Evolutionary conservation across 2,329 filamentous ascomycete genomes (phyloP), one percentile per base, ranked within the genome.

Genomic region (Coniochaeta ligniaria): DNA sequence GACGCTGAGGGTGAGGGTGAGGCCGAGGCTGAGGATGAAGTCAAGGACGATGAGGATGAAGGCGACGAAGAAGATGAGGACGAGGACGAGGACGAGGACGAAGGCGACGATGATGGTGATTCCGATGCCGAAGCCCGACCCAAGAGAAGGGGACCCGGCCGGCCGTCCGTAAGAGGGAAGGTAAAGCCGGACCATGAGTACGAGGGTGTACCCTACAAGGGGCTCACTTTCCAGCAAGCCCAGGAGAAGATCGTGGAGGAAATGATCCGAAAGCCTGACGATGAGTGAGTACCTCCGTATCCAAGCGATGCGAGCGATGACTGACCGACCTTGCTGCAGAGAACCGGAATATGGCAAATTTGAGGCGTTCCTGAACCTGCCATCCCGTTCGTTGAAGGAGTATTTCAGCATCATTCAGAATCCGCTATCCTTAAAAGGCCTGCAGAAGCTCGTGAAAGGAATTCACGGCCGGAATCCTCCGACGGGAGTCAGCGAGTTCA

Each of bases 321-420:
- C 57, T 59, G 67, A 70, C 55, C 68, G 38, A 41, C 17, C 61
- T 63, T 50, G 65, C 35, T 24, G 22, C 20, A 38, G 52, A 50
- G 17, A 43, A 61, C 69, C 72, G 64, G 70, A 65, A 57, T 60
- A 58, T 24, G 60, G 24, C 33, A 59, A 86, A 63, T 88, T 87
- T 65, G 81, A 86, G 63, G 87, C 90, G 0, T 96, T 96, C 68
- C 77, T 92, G 61, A 89, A 90, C 67, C 80, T 96, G 31, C 92
- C 92, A 0, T 83, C 89, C 31, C 85, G 91, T 35, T 81, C 82
- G 56, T 76, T 96, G 52, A 91, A 87, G 66, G 92, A 96, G 68
- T 97, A 97, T 73, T 96, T 95, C 73, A 85, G 88, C 67, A 77
- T 94, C 61, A 95, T 97, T 66, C 84, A 85, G 60, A 86, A 93